Percentiles rank a stretch among this genome's conserved stretches.
phyloP scores from a whole-genome alignment of 345 rosid species.

The Euclidium syriacum region DNA sequence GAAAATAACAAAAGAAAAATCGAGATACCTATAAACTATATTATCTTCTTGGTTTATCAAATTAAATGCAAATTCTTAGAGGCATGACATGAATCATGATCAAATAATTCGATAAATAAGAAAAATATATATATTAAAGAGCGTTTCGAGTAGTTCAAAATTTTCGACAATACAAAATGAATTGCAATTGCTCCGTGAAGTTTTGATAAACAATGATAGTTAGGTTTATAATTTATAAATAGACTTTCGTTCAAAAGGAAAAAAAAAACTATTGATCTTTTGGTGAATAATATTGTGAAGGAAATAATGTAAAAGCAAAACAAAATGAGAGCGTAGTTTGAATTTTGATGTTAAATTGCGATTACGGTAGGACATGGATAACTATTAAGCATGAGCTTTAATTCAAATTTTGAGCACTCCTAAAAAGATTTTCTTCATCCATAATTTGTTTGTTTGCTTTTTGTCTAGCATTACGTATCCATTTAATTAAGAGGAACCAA shows the following conservation, averaged over 20 bases:
- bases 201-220: not conserved
- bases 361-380: conserved; percentile 24
- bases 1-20: conserved; percentile 24
- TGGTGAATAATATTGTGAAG: conserved; percentile 3
- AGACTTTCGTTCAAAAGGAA: not conserved
- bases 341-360: not conserved
- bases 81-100: not conserved
- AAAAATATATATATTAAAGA: not conserved
- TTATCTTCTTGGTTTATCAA: conserved; percentile 12
- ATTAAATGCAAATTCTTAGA: not conserved
- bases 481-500: not conserved
- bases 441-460: conserved; percentile 14
- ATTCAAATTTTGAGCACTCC: conserved; percentile 23
- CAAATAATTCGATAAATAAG: not conserved
- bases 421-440: conserved; percentile 18
- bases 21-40: conserved; percentile 13
- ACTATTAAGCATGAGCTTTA: conserved; percentile 28
- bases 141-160: not conserved
- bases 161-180: not conserved
- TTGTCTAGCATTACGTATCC: conserved; percentile 21
- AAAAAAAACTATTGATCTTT: not conserved
- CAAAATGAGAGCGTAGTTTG: not conserved
- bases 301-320: not conserved
- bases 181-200: not conserved
- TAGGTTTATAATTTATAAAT: not conserved